Evolutionary conservation across 2,329 filamentous ascomycete genomes (phyloP).

Genomic region (Bipolaris cookei): DNA sequence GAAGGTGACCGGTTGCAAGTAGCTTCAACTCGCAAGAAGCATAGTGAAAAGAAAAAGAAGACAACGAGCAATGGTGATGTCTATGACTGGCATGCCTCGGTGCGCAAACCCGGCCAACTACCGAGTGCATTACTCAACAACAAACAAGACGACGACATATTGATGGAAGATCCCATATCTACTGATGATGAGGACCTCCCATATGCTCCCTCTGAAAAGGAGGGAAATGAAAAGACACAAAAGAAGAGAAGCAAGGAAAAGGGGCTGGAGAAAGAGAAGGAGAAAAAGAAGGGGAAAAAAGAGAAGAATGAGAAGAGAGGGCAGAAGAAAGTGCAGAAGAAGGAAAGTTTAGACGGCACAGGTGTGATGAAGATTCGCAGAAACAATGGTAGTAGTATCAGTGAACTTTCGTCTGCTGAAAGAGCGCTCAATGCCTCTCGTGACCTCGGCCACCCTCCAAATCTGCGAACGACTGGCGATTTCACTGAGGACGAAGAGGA

Average conservation of each 20-base stretch:
- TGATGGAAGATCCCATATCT: slow-evolving; percentile 2
- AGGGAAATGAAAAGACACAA: neutral
- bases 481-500: slow-evolving; percentile 34
- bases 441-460: slow-evolving; percentile 21
- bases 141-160: neutral
- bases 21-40: neutral
- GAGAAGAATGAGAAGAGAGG: neutral
- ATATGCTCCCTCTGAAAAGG: neutral
- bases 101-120: slow-evolving; percentile 1
- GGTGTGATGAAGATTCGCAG: neutral
- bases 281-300: neutral
- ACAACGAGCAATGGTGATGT: neutral
- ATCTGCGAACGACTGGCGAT: slow-evolving; percentile 23
- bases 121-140: neutral
- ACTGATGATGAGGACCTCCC: neutral
- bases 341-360: too few relatives aligned
- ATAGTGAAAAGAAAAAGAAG: neutral
- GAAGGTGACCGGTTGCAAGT: neutral
- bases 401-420: slow-evolving; percentile 19
- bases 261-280: neutral
- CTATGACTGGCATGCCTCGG: slow-evolving; percentile 1
- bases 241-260: neutral
- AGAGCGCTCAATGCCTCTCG: slow-evolving; percentile 18
- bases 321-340: neutral
- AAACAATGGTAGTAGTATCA: neutral